Evolutionary conservation across 345 rosid genomes (phyloP), one percentile per base, ranked within the genome.

Genomic region (Eucalyptus sp.): DNA sequence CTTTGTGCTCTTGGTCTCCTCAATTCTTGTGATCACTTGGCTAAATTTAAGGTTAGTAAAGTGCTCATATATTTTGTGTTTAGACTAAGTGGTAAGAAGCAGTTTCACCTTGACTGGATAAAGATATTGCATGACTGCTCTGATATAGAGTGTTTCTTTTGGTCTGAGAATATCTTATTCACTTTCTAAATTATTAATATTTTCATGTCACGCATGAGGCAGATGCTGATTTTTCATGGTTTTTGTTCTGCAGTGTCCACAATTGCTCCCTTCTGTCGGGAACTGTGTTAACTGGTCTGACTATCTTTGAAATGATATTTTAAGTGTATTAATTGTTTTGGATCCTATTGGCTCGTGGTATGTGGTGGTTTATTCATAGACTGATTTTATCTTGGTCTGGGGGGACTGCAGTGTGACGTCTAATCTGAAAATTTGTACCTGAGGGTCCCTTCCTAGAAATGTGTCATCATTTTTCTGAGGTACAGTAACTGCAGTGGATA

Each of bases 11-110:
- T 92, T 97, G 95, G 92, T 89, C 92, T 96, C 98, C 85, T 97
- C 99, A 25, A 24, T 96, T 86, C 93, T 96, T 87, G 91, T 96
- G 71, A 97, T 97, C 87, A 91, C 96, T 87, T 97, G 98, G 99
- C 95, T 97, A 68, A 97, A 97, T 91, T 88, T 97, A 90, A 97
- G 99, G 99, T 95, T 86, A 88, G 91, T 90, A 89, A 86, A 79
- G 4, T 33, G 37, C 58, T 31, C 10, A 17, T 62, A 58, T 86
- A 44, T 7, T 5, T 62, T 29, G 49, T 14, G 31, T 15, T 80
- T 80, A 18, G 68, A 56, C 86, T 48, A n/a, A 50, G 66, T 49
- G 18, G 49, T 76, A 20, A n/a, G 43, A 50, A 62, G 37, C 17
- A 62, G 8, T 29, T 62, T 62, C 33, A 62, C 71, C 37, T 62